Evolutionary conservation across 129 eudicot genomes (phyloP), one percentile per base, ranked within the genome.

Genomic region (Chrysanthemum makinoi): DNA sequence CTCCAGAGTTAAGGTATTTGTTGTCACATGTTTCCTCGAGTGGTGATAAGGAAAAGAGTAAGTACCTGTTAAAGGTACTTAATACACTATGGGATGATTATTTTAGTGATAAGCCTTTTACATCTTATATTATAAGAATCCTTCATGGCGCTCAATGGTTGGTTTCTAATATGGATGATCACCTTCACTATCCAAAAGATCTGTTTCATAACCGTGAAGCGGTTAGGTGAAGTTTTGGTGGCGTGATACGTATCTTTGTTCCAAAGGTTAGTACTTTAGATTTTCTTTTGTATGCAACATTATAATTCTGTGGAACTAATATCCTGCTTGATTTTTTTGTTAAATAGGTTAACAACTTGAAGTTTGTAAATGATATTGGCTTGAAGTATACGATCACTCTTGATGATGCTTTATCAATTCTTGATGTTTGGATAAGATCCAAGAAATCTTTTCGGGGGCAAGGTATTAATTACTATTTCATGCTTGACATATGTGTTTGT

Each of bases 381-480:
- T 80, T 89, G 58, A 89, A 80, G 81, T 77, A 80, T 69, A 55
- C 73, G 44, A 80, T 89, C 61, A 78, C 80, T 2, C 72, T 82
- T 75, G 89, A 76, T 69, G 96, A 86, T 77, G 84, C 82, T 62
- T 62, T 86, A 66, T 62, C 79, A 17, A 61, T 80, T 80, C 86
- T 86, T 22, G 62, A 75, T 56, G 72, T 75, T 61, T 86, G 96
- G 96, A 82, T 87, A 77, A 44, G 67, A 72, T 73, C 77, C 19
- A 54, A 75, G 77, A 64, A 79, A 1, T 1, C 46, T 58, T 80
- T 86, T 70, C 78, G 19, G 43, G 19, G 43, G 86, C 96, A 57
- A 89, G 96, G 96, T 89, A 88, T 61, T 12, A 14, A 88, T 61
- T 12, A 14, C 13, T 66, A 19, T 4, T 4, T 62, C 30, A 15